Conservation (phyloP, 305 asterid species). For the Fraxinus nigra region DNA sequence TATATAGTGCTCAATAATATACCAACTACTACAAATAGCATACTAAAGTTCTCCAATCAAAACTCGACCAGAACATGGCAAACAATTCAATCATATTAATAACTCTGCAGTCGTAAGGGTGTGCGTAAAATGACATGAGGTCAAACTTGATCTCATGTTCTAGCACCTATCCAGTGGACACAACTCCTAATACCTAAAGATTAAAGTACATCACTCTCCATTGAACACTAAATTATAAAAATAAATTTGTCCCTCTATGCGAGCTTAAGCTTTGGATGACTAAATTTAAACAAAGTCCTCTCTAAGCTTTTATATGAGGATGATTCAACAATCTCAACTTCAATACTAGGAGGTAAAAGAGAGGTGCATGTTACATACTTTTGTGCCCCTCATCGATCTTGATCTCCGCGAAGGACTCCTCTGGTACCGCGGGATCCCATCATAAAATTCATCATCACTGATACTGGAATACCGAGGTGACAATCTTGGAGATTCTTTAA, state of each 20-base stretch:
- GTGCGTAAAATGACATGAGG: neutral
- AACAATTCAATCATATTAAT: neutral
- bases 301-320: neutral
- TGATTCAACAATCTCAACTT: neutral
- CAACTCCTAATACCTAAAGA: neutral
- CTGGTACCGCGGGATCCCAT: constrained; percentile 67
- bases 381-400: constrained; percentile 47
- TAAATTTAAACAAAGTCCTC: neutral
- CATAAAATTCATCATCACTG: constrained; percentile 68
- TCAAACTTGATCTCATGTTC: neutral
- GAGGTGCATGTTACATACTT: constrained; percentile 33
- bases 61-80: neutral
- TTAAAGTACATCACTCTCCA: neutral
- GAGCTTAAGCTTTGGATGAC: neutral
- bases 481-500: constrained; percentile 28
- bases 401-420: constrained; percentile 53
- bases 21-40: constrained; percentile 6
- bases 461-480: constrained; percentile 29
- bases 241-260: neutral
- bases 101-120: neutral
- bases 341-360: neutral
- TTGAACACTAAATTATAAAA: neutral
- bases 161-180: neutral
- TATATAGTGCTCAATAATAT: neutral
- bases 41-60: neutral